A percentile compares a stretch with the other conserved stretches of the same genome.
These are phyloP conservation scores for Euphorbia pulcherrima DNA, from an alignment of 345 rosid species.

Conservation along the genomic window DNA sequence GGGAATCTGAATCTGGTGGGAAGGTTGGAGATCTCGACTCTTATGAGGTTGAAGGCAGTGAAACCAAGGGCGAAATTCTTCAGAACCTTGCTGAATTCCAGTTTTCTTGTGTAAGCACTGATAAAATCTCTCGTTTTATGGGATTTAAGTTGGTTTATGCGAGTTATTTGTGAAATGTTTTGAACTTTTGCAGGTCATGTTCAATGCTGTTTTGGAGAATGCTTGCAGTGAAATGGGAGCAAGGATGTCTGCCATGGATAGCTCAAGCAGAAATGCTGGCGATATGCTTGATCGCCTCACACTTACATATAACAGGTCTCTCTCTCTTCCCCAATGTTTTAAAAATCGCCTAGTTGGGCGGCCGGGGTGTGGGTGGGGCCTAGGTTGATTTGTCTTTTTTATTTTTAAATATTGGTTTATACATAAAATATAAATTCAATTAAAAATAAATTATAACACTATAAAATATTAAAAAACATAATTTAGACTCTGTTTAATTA, in stretches of 20 bases:
- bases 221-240: slow-evolving; percentile 37
- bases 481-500: too few relatives aligned
- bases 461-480: too few relatives aligned
- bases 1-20: slow-evolving; percentile 81
- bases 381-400: too few relatives aligned
- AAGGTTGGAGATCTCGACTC: slow-evolving; percentile 86
- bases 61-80: slow-evolving; percentile 84
- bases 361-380: too few relatives aligned
- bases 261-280: slow-evolving; percentile 98
- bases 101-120: slow-evolving; percentile 85
- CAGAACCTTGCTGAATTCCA: slow-evolving; percentile 95
- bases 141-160: slow-evolving; percentile 1
- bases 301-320: slow-evolving; percentile 39
- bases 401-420: too few relatives aligned
- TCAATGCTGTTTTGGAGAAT: slow-evolving; percentile 92
- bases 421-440: too few relatives aligned
- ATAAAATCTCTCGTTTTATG: background rate
- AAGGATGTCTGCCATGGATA: slow-evolving; percentile 68
- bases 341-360: too few relatives aligned
- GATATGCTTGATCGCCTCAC: slow-evolving; percentile 94
- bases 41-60: slow-evolving; percentile 96
- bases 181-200: slow-evolving; percentile 49
- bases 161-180: slow-evolving; percentile 5
- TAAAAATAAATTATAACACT: too few relatives aligned
- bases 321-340: too few relatives aligned